Base-by-base conservation (phyloP, 2,329 filamentous ascomycete genomes). In the Aspergillus ochraceoroseus region DNA sequence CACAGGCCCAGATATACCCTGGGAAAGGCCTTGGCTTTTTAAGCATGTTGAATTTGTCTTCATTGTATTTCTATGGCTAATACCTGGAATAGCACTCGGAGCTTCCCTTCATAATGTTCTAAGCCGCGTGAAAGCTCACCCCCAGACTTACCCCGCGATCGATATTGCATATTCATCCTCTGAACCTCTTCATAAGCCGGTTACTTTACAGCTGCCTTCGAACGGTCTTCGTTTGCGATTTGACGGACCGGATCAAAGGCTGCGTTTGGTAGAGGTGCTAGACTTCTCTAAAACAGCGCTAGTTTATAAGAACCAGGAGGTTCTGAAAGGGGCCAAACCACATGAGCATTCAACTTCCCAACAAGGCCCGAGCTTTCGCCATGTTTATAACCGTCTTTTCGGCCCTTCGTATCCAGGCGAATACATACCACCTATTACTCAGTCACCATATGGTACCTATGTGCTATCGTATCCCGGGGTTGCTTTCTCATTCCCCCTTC, bases 361-460 rank as follows among this genome's bases (percentile, higher is more conserved):
- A 33, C 62, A 64, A 7, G 87, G 87, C 0, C 89, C 88, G 3
- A 83, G 78, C 11, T 95, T 95, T 62, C 77, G 83, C 44, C 87
- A 94, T 63, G 83, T 98, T 51, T 98, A 96, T 62, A 87, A 94
- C 56, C 82, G 86, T 38, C 73, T 95, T n/a, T 82, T 98, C 48
- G 92, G 92, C 0, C 89, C 89, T 12, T 94, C 90, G 0, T 96
- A 94, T 61, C 85, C 85, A 1, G 92, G 92, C 48, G 92, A 98
- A 70, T 98, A 90, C 58, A 75, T 95, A 25, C 76, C 83, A 6
- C 79, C 86, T 1, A 62, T 66, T 5, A 57, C 70, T 1, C 71
- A 70, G 2, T 72, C 73, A 7, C 70, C 72, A 11, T 69, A 74
- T 43, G 89, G 89, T 11, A 84, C 80, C 14, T 98, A 96, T 59